A percentile compares a stretch with the other conserved stretches of the same genome.
These are phyloP conservation scores for Lipomyces sp. DNA, from an alignment of 805 yeast species.

Conservation along the genomic window DNA sequence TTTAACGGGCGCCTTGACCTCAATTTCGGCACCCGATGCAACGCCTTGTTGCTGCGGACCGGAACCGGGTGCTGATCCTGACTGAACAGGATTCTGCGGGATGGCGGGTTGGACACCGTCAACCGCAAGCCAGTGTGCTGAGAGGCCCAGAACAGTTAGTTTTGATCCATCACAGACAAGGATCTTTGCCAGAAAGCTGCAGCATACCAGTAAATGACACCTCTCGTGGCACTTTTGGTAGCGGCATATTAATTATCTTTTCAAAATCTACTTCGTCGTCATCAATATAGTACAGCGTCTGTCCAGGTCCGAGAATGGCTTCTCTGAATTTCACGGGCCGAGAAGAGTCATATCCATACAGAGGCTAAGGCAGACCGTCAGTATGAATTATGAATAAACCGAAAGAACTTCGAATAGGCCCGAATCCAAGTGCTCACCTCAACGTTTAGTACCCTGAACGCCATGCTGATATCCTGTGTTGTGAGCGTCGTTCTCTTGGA, in stretches of 20 bases:
- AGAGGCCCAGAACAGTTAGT: background rate
- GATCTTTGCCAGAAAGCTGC: background rate
- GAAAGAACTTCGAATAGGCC: background rate
- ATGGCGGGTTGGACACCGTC: slow-evolving; percentile 98
- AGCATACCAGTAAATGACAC: slow-evolving; percentile 85
- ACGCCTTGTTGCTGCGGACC: slow-evolving; percentile 34
- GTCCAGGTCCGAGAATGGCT: slow-evolving; percentile 88
- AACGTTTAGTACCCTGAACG: slow-evolving; percentile 78
- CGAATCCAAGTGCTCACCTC: slow-evolving; percentile 60
- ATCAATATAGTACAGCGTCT: slow-evolving; percentile 85
- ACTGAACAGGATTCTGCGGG: slow-evolving; percentile 78
- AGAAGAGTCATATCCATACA: slow-evolving; percentile 42
- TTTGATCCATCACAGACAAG: background rate
- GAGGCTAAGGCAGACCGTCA: slow-evolving; percentile 36
- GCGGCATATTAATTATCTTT: slow-evolving; percentile 83
- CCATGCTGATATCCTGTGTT: slow-evolving; percentile 76
- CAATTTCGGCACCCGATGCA: slow-evolving; percentile 47
- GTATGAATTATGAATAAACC: background rate
- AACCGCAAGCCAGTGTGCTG: slow-evolving; percentile 77
- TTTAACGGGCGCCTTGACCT: slow-evolving; percentile 85
- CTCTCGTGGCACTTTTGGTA: slow-evolving; percentile 91
- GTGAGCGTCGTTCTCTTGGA: slow-evolving; percentile 78
- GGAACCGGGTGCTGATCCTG: slow-evolving; percentile 11
- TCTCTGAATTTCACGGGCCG: slow-evolving; percentile 77
- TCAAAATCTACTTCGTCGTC: slow-evolving; percentile 93